phyloP scores from a whole-genome alignment of 192 early-diverging fungal species.

The Coemansia sp. region DNA sequence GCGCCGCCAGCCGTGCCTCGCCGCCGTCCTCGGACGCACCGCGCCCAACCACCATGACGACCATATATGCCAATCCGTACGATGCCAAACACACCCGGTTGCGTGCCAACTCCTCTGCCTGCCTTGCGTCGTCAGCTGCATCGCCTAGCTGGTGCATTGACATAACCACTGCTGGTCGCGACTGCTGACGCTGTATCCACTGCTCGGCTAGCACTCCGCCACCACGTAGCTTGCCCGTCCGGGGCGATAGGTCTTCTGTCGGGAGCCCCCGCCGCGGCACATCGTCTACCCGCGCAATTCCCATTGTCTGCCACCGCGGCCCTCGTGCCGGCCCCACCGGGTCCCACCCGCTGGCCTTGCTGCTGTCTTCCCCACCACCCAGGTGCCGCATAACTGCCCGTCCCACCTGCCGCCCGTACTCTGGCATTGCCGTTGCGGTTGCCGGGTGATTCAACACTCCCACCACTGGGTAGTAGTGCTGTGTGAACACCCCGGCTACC shows the following conservation, averaged over 20 bases:
- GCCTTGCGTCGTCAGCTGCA: slow-evolving; percentile 2
- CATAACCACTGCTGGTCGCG: slow-evolving; percentile 24
- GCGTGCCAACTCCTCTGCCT: slow-evolving; percentile 35
- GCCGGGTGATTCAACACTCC: slow-evolving; percentile 25
- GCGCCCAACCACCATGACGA: slow-evolving; percentile 23
- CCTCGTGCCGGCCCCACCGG: slow-evolving; percentile 4
- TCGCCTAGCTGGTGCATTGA: slow-evolving; percentile 27
- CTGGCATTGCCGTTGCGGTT: background rate
- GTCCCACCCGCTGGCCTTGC: slow-evolving; percentile 11
- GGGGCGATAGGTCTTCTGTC: slow-evolving; percentile 11
- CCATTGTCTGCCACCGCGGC: slow-evolving; percentile 28
- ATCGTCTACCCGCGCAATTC: slow-evolving; percentile 26
- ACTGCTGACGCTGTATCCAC: slow-evolving; percentile 31
- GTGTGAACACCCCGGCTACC: slow-evolving; percentile 12
- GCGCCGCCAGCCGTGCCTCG: slow-evolving; percentile 2
- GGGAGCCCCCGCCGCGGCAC: slow-evolving; percentile 24
- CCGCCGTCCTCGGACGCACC: slow-evolving; percentile 4
- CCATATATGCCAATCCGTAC: slow-evolving; percentile 21
- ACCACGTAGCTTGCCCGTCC: slow-evolving; percentile 10
- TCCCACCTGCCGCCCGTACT: slow-evolving; percentile 29
- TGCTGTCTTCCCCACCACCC: slow-evolving; percentile 5
- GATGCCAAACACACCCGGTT: slow-evolving; percentile 38
- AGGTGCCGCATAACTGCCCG: slow-evolving; percentile 32
- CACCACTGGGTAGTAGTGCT: slow-evolving; percentile 39
- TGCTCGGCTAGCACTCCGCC: slow-evolving; percentile 15